These are phyloP conservation scores for Decorospora gaudefroyi DNA, from an alignment of 2,329 filamentous ascomycete species.

Conservation along the genomic window DNA sequence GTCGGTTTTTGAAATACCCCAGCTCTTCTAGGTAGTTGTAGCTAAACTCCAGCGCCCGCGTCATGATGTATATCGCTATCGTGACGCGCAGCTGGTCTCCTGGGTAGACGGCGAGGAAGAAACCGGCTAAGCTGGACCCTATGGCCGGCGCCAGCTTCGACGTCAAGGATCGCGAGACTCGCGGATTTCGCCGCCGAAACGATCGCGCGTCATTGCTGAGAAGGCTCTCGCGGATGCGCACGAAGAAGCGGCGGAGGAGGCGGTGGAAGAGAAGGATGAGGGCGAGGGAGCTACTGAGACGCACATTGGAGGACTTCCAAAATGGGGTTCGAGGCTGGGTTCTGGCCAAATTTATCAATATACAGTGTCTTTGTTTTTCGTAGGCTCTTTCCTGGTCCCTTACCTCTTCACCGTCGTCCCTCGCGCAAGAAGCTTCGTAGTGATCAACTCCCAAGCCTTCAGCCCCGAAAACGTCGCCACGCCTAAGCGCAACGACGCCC, in stretches of 20 bases:
- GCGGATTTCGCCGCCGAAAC: slow-evolving; percentile 82
- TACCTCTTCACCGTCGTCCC: slow-evolving; percentile 36
- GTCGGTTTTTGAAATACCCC: slow-evolving; percentile 66
- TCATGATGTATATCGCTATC: slow-evolving; percentile 79
- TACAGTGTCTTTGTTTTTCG: too few species aligned
- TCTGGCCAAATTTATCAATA: slow-evolving; percentile 33
- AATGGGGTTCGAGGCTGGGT: slow-evolving; percentile 48
- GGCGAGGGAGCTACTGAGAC: slow-evolving; percentile 81
- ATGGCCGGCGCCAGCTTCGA: slow-evolving; percentile 84
- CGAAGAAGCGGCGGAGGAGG: slow-evolving; percentile 86
- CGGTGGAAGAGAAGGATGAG: slow-evolving; percentile 87
- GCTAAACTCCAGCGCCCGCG: slow-evolving; percentile 79
- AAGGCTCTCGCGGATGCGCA: slow-evolving; percentile 75
- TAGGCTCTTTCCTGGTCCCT: too few species aligned
- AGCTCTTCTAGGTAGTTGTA: slow-evolving; percentile 83
- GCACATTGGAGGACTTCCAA: slow-evolving; percentile 66
- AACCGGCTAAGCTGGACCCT: slow-evolving; percentile 85
- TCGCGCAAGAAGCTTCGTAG: slow-evolving; percentile 44
- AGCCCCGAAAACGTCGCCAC: slow-evolving; percentile 50
- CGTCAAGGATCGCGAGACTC: slow-evolving; percentile 73
- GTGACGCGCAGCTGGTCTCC: slow-evolving; percentile 73
- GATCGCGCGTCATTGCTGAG: slow-evolving; percentile 78
- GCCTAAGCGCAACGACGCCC: slow-evolving; percentile 53
- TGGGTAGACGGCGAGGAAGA: slow-evolving; percentile 78
- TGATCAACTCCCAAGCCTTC: slow-evolving; percentile 54